These are phyloP conservation scores for Debaryomyces prosopidis DNA, from an alignment of 805 yeast genomes.

Conservation along the genomic window DNA sequence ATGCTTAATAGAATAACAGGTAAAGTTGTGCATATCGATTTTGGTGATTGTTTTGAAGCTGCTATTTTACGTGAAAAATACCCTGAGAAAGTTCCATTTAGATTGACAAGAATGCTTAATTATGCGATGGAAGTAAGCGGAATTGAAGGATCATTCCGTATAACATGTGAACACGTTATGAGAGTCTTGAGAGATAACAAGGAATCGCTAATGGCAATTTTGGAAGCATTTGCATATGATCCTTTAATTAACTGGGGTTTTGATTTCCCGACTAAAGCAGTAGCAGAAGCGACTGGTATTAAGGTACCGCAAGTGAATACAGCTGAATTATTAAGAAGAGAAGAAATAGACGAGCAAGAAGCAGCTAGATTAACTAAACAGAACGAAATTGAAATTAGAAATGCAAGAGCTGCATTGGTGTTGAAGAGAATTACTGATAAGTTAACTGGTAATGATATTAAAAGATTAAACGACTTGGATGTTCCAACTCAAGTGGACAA, in stretches of 20 bases:
- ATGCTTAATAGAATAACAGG: constrained; percentile 95
- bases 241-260: constrained; percentile 99
- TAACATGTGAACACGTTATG: constrained; percentile 97
- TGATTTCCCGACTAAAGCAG: constrained; percentile 81
- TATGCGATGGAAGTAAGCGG: constrained; percentile 99
- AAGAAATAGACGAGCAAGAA: constrained; percentile 75
- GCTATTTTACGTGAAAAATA: constrained; percentile 94
- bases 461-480: constrained; percentile 64
- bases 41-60: constrained; percentile 99
- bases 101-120: constrained; percentile 94
- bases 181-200: constrained; percentile 88
- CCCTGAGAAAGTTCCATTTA: constrained; percentile 97
- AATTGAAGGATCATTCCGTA: constrained; percentile 94
- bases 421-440: constrained; percentile 88
- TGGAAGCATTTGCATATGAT: constrained; percentile 98
- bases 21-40: constrained; percentile 94
- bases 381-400: constrained; percentile 71
- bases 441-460: constrained; percentile 90
- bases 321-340: constrained; percentile 67
- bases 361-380: constrained; percentile 69
- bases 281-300: constrained; percentile 72
- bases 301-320: constrained; percentile 67
- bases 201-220: constrained; percentile 95
- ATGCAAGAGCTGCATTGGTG: constrained; percentile 89
- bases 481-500: constrained; percentile 92